phyloP scores from a whole-genome alignment of 1,139 yeast species.

The Zygoascus hellenicus region DNA sequence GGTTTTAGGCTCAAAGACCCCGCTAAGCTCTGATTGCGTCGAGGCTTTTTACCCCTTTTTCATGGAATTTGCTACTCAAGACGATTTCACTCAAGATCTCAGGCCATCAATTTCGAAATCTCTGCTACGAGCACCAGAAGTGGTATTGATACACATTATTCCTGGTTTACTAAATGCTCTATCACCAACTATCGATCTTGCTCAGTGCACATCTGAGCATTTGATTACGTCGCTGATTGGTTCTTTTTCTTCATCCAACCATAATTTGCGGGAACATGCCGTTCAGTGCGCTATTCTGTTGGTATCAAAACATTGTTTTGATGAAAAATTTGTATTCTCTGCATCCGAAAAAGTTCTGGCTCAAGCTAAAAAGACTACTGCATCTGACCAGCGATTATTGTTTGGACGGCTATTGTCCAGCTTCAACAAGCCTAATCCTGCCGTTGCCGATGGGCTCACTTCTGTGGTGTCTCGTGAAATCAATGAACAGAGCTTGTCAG shows the following conservation, averaged over 20 bases:
- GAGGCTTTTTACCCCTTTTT: conserved; percentile 40
- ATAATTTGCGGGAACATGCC: conserved; percentile 52
- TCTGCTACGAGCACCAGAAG: conserved; percentile 75
- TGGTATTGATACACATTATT: conserved; percentile 49
- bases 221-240: conserved; percentile 55
- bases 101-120: conserved; percentile 70
- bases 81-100: conserved; percentile 40
- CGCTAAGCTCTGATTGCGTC: conserved; percentile 25
- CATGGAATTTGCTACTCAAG: conserved; percentile 39
- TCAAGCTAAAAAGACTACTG: conserved; percentile 46
- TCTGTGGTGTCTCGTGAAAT: conserved; percentile 63
- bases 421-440: conserved; percentile 27
- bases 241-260: conserved; percentile 69
- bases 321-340: conserved; percentile 26
- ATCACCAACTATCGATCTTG: conserved; percentile 35
- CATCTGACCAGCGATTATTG: conserved; percentile 59
- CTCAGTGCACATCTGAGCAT: conserved; percentile 42
- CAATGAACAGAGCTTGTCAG: conserved; percentile 57
- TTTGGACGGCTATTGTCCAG: conserved; percentile 40
- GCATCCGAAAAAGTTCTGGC: conserved; percentile 51
- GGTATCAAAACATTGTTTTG: conserved; percentile 16
- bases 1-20: conserved; percentile 30
- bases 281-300: conserved; percentile 35
- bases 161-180: conserved; percentile 45
- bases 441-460: conserved; percentile 42